Evolutionary conservation across 345 rosid genomes (phyloP).

Genomic region (Eucalyptus paniculata): DNA sequence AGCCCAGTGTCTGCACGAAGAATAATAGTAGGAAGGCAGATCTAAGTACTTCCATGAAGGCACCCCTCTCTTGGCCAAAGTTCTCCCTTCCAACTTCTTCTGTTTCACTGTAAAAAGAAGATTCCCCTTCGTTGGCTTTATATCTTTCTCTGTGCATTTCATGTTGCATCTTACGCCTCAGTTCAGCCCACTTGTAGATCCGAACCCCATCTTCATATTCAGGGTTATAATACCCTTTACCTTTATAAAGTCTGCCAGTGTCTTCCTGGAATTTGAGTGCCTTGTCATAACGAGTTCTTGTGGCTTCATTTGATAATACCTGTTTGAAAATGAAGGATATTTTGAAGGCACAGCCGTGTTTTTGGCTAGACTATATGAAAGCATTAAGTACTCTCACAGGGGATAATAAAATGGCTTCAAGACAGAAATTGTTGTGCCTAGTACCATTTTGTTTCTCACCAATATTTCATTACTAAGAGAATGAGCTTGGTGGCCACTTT

Average conservation of each 20-base stretch:
- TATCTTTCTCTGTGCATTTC: conserved; percentile 28
- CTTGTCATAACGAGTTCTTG: conserved; percentile 56
- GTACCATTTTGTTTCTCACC: background rate
- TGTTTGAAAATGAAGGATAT: conserved; percentile 4
- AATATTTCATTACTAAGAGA: background rate
- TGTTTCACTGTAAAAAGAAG: conserved; percentile 7
- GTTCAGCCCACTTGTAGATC: conserved; percentile 47
- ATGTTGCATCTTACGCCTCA: conserved; percentile 30
- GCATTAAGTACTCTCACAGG: background rate
- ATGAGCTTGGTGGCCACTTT: background rate
- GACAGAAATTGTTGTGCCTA: background rate
- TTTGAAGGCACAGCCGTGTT: background rate
- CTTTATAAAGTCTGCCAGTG: conserved; percentile 15
- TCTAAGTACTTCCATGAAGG: conserved; percentile 47
- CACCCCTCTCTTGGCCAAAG: conserved; percentile 29
- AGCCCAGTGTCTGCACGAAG: conserved; percentile 45
- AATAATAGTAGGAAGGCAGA: conserved; percentile 46
- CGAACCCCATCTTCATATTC: conserved; percentile 40
- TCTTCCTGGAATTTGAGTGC: conserved; percentile 29
- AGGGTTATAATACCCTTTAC: conserved; percentile 9
- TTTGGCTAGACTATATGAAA: background rate
- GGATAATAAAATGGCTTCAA: background rate
- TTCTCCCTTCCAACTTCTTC: conserved; percentile 22
- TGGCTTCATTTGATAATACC: conserved; percentile 65
- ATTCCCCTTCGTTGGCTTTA: conserved; percentile 4